Evolutionary conservation across 2,329 filamentous ascomycete genomes (phyloP).

Genomic region (Juglanconis juglandina): DNA sequence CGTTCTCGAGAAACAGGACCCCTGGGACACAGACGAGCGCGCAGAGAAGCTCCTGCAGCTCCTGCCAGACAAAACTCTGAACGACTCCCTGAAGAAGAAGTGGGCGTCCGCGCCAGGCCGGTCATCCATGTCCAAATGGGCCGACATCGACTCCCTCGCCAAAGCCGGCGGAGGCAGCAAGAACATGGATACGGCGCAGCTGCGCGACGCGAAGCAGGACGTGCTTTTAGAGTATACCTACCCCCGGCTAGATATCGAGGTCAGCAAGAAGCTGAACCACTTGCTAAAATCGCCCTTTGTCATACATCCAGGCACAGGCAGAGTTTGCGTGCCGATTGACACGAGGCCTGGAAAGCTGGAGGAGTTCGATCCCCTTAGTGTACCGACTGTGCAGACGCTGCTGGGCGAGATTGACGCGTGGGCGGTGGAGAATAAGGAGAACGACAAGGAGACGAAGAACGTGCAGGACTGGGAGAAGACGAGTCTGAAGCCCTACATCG

Average conservation of each 20-base stretch:
- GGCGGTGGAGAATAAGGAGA: slow-evolving; percentile 47
- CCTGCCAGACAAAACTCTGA: slow-evolving; percentile 75
- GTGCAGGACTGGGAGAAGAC: slow-evolving; percentile 95
- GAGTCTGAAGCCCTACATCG: slow-evolving; percentile 85
- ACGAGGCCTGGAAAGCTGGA: slow-evolving; percentile 57
- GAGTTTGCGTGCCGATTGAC: slow-evolving; percentile 95
- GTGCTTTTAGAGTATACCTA: slow-evolving; percentile 97
- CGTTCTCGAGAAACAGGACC: slow-evolving; percentile 80
- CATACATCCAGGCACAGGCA: slow-evolving; percentile 87
- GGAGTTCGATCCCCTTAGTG: slow-evolving; percentile 78
- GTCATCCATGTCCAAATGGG: slow-evolving; percentile 79
- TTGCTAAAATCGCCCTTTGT: slow-evolving; percentile 96
- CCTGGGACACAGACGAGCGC: slow-evolving; percentile 69
- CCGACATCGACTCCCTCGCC: slow-evolving; percentile 84
- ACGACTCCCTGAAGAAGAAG: slow-evolving; percentile 78
- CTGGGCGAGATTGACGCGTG: slow-evolving; percentile 84
- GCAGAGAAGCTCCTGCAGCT: slow-evolving; percentile 77
- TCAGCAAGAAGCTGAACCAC: slow-evolving; percentile 97
- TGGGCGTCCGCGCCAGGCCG: slow-evolving; percentile 83
- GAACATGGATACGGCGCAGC: slow-evolving; percentile 66
- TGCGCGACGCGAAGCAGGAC: slow-evolving; percentile 90
- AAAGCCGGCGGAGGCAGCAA: slow-evolving; percentile 68
- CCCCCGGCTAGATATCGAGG: slow-evolving; percentile 91
- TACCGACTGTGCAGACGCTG: slow-evolving; percentile 85
- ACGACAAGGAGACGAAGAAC: slow-evolving; percentile 34